Evolutionary conservation across 371 early-diverging fungal species (phyloP), one percentile per base, ranked within the genome.

Genomic region (Mucor sp.): DNA sequence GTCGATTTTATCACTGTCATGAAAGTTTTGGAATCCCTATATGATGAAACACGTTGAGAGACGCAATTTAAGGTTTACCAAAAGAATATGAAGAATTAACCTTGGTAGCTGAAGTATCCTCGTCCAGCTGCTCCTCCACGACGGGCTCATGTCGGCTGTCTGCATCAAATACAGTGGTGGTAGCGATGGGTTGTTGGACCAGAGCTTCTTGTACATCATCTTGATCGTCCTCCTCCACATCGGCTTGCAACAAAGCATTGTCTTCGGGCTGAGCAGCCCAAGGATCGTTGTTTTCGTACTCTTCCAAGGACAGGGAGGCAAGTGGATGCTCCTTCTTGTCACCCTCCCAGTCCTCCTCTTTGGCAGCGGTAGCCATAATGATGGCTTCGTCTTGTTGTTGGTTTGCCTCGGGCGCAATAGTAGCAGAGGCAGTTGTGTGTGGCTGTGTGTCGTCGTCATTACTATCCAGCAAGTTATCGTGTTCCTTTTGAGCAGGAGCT

Each of bases 21-120:
- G 58, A 4, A 76, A 72, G 60, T 82, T 84, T 57, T 68, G 69
- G 58, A 84, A 82, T 2, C 82, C 85, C 82, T 84, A 66, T 37
- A 23, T 2, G 4, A 23, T 25, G 21, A 50, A 19, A 25, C 21
- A 50, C 23, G 21, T 23, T 50, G 8, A 62, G n/a, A 53, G 15
- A n/a, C 23, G 7, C 37, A 37, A 37, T 37, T 25, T 27, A 25
- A 60, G 8, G 15, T 53, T 2, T 14, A 35, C 50, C 41, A 55
- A 30, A 57, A 6, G 35, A 56, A 57, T 19, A 33, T 23, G 15
- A 6, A 39, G 19, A 23, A 59, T 15, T 57, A 60, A 62, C 71
- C 35, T 71, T 71, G 11, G 47, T 30, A 62, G 67, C 63, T 2
- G 70, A 70, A 27, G 62, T 70, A n/a, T 69, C 70, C 43, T 55